Conservation (phyloP, 257 asterid genomes). For the Misopates orontium region DNA sequence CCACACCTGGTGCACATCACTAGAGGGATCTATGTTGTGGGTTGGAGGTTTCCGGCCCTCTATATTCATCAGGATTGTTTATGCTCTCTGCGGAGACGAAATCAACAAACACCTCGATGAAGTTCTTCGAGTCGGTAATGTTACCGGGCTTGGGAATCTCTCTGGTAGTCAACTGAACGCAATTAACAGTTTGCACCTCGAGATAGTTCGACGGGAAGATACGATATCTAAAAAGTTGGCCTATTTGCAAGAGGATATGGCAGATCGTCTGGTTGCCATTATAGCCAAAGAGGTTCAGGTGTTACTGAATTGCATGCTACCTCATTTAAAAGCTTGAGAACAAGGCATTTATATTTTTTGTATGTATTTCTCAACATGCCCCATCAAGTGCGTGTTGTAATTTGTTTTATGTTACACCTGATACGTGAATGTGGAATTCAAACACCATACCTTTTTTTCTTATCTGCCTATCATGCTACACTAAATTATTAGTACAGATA, state of each 20-base stretch:
- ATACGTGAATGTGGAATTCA: too few relatives aligned
- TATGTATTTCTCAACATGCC: too few relatives aligned
- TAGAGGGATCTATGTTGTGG: constrained; percentile 41
- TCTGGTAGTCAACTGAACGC: constrained; percentile 16
- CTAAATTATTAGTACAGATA: too few relatives aligned
- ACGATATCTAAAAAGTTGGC: constrained; percentile 18
- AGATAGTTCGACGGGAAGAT: constrained; percentile 25
- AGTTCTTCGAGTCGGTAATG: constrained; percentile 17
- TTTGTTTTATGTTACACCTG: too few relatives aligned
- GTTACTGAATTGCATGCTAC: neutral
- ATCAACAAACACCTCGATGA: constrained; percentile 10
- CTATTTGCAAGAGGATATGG: constrained; percentile 39
- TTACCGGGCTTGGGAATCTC: constrained; percentile 21
- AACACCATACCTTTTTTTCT: too few relatives aligned
- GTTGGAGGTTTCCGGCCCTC: constrained; percentile 48
- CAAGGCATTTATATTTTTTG: too few relatives aligned
- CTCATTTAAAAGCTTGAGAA: too few relatives aligned
- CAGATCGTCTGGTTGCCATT: constrained; percentile 28
- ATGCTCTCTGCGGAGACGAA: constrained; percentile 28
- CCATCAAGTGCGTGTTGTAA: too few relatives aligned
- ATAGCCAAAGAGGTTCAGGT: constrained; percentile 10
- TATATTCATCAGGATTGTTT: constrained; percentile 29
- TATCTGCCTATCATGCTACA: too few relatives aligned
- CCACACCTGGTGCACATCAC: constrained; percentile 40
- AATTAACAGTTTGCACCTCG: constrained; percentile 31